Conservation (phyloP, 2,329 filamentous ascomycete species). For the Cercospora canescens region DNA sequence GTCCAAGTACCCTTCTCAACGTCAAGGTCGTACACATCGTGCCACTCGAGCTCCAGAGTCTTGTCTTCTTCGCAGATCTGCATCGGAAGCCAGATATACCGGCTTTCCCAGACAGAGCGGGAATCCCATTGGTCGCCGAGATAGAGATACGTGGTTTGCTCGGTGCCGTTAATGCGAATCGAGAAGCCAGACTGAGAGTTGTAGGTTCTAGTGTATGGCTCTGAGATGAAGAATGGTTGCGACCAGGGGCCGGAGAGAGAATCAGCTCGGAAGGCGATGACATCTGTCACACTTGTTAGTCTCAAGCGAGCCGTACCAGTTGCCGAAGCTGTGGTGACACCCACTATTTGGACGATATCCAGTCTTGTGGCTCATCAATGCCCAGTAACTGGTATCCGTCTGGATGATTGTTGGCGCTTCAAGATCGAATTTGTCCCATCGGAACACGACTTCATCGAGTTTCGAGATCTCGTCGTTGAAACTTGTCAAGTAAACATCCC, state of each 20-base stretch:
- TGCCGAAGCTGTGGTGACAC: constrained; percentile 7
- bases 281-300: constrained; percentile 39
- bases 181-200: constrained; percentile 62
- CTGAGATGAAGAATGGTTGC: constrained; percentile 60
- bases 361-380: constrained; percentile 64
- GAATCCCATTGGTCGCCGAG: constrained; percentile 67
- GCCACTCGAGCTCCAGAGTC: constrained; percentile 52
- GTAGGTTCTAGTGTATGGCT: constrained; percentile 58
- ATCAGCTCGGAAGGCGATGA: constrained; percentile 61
- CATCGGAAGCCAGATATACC: constrained; percentile 60
- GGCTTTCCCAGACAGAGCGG: constrained; percentile 58
- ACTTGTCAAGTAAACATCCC: constrained; percentile 58
- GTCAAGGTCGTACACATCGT: constrained; percentile 58
- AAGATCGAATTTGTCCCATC: constrained; percentile 61
- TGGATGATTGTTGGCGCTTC: constrained; percentile 63
- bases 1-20: constrained; percentile 53
- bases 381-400: constrained; percentile 61
- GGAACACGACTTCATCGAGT: constrained; percentile 54
- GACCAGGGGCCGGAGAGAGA: constrained; percentile 62
- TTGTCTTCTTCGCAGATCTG: constrained; percentile 55
- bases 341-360: constrained; percentile 61
- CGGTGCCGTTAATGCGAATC: constrained; percentile 45
- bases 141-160: constrained; percentile 52
- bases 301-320: no score
- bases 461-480: constrained; percentile 56